Base-by-base conservation (phyloP, 148 eudicot species). In the Rhododendron ovatum region DNA sequence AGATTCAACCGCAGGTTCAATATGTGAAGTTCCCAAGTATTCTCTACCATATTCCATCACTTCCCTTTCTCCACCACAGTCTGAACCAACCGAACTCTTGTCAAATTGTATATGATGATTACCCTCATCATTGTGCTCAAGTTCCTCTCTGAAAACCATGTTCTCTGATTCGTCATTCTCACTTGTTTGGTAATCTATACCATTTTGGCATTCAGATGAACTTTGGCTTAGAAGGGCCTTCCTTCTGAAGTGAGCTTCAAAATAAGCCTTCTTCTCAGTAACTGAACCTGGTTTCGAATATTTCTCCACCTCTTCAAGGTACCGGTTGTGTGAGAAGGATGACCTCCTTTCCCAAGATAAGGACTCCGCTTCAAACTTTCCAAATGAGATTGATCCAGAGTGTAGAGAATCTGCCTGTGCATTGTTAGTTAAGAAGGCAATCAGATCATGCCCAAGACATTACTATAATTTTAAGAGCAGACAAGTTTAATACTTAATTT, bases 301-400 rank as follows among this genome's bases (percentile, higher is more conserved):
- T 86, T 89, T 95, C 89, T 93, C 96, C 33, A 92, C 95, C 82
- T 95, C 98, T 89, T 95, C 98, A 74, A 95, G 92, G 88, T 95
- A 92, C 84, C 93, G 83, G 78, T 95, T 95, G 88, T 93, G 96
- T 3, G 93, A 90, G 90, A 95, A 95, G 24, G 98, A 93, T 51
- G 98, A 95, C 86, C 93, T 91, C 88, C 94, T 91, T 87, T 95
- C 98, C 98, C 98, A 95, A 43, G 93, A 93, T 37, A 93, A 88
- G 33, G 89, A 88, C 87, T 95, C 96, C 4, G 78, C 67, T 82
- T 95, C 98, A 89, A 92, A 95, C 87, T 95, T 92, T 86, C 98
- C 96, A 81, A 95, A 95, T 84, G 98, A 95, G 67, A 95, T 89
- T 22, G 98, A 95, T 35, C 96, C 96, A 22, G 96, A 93, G 82